phyloP scores from a whole-genome alignment of 257 asterid genomes.

The Scutellaria galericulata region DNA sequence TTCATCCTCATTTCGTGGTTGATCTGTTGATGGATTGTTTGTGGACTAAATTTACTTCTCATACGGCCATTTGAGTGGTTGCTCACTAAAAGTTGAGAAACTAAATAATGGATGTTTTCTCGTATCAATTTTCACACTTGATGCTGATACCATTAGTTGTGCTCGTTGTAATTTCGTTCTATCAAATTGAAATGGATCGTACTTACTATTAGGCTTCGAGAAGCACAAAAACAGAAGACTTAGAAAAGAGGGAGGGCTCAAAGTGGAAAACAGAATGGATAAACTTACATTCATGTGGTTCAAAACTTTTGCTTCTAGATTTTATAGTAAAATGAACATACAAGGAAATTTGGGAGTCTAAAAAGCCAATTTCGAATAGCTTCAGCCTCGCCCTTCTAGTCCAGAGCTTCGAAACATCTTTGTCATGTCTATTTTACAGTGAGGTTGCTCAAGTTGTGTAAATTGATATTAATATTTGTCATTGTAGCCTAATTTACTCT shows the following conservation, averaged over 20 bases:
- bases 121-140: neutral
- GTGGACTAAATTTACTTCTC: too few species aligned
- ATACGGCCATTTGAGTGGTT: neutral
- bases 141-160: neutral
- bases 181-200: neutral
- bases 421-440: neutral
- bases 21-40: too few species aligned
- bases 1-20: neutral
- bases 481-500: neutral
- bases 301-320: too few species aligned
- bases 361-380: too few species aligned
- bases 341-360: too few species aligned
- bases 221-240: neutral
- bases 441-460: slow-evolving; percentile 3
- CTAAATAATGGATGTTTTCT: neutral
- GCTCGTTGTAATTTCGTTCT: neutral
- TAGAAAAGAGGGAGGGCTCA: neutral
- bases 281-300: too few species aligned
- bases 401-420: neutral
- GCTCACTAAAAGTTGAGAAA: neutral
- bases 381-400: too few species aligned
- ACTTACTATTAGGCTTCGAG: neutral
- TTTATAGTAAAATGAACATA: too few species aligned
- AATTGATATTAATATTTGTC: neutral
- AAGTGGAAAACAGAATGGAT: neutral